Evolutionary conservation across 345 rosid species (phyloP).

Genomic region (Euphorbia tirucalli): DNA sequence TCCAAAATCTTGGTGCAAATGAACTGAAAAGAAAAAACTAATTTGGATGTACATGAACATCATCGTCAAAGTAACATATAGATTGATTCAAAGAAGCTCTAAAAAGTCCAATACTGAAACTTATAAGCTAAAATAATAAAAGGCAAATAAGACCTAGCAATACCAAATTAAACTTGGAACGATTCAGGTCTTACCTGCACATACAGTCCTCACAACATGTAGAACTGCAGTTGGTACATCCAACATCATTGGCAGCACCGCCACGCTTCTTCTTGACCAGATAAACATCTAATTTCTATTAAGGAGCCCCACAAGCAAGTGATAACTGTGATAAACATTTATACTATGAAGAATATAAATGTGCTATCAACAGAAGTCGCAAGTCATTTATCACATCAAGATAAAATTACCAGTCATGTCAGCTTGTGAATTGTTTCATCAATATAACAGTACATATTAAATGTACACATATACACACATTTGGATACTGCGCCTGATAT

Average conservation of each 20-base stretch:
- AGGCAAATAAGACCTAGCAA: neutral
- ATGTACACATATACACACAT: neutral
- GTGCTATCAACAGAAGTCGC: neutral
- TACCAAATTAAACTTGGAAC: slow-evolving; percentile 3
- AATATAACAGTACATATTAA: slow-evolving; percentile 10
- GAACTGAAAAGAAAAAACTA: neutral
- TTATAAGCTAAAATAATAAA: neutral
- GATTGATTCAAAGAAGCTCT: neutral
- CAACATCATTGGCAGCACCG: slow-evolving; percentile 59
- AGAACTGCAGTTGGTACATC: slow-evolving; percentile 79
- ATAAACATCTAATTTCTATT: slow-evolving; percentile 68
- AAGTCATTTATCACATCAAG: slow-evolving; percentile 1
- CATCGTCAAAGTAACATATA: neutral
- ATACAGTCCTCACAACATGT: slow-evolving; percentile 75
- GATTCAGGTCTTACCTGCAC: slow-evolving; percentile 57
- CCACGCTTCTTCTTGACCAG: slow-evolving; percentile 81
- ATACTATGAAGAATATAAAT: neutral
- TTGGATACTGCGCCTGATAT: slow-evolving; percentile 96
- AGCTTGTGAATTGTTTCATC: slow-evolving; percentile 3
- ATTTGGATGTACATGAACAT: neutral
- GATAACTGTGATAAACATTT: neutral
- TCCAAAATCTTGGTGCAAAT: neutral
- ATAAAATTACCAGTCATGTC: neutral
- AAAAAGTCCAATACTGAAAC: neutral
- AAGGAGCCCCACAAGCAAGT: slow-evolving; percentile 29